Percentiles rank a stretch among this genome's conserved stretches.
phyloP scores from a whole-genome alignment of 768 basidiomycete species.

The Suillus luteus region DNA sequence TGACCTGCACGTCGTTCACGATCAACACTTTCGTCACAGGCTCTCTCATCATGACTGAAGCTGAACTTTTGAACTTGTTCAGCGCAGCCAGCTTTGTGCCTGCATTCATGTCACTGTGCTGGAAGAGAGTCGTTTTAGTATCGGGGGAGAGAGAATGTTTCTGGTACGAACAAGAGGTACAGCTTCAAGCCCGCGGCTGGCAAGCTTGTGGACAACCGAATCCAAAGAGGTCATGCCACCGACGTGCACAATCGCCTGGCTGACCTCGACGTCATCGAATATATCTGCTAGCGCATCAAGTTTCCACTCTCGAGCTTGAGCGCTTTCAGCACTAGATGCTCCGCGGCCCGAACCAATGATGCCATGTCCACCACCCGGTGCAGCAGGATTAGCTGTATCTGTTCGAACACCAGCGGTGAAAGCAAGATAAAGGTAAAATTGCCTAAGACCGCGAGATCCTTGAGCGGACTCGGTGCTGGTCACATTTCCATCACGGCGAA shows the following conservation, averaged over 20 bases:
- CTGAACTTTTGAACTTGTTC: conserved; percentile 75
- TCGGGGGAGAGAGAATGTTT: conserved; percentile 7
- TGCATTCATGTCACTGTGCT: conserved; percentile 95
- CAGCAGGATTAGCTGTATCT: conserved; percentile 46
- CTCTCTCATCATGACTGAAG: conserved; percentile 62
- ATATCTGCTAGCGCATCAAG: conserved; percentile 88
- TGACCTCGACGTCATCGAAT: conserved; percentile 82
- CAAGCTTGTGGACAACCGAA: conserved; percentile 87
- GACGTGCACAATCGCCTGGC: conserved; percentile 84
- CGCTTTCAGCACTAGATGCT: conserved; percentile 77
- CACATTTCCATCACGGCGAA: conserved; percentile 86
- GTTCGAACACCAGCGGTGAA: conserved; percentile 85
- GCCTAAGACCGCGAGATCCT: conserved; percentile 82
- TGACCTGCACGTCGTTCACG: conserved; percentile 92
- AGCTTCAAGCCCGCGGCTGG: conserved; percentile 82
- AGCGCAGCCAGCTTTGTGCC: conserved; percentile 79
- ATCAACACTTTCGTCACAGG: conserved; percentile 76
- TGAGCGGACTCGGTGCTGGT: conserved; percentile 67
- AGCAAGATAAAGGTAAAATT: conserved; percentile 95
- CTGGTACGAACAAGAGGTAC: conserved; percentile 75
- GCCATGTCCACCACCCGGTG: conserved; percentile 65
- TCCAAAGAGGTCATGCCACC: conserved; percentile 87
- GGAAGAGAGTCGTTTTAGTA: conserved; percentile 19
- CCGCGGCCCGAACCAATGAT: conserved; percentile 94
- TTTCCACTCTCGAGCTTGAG: conserved; percentile 92